Percentiles rank a stretch among this genome's conserved stretches.
Conservation (phyloP, 345 rosid species). For the Lenwebbia sp. region DNA sequence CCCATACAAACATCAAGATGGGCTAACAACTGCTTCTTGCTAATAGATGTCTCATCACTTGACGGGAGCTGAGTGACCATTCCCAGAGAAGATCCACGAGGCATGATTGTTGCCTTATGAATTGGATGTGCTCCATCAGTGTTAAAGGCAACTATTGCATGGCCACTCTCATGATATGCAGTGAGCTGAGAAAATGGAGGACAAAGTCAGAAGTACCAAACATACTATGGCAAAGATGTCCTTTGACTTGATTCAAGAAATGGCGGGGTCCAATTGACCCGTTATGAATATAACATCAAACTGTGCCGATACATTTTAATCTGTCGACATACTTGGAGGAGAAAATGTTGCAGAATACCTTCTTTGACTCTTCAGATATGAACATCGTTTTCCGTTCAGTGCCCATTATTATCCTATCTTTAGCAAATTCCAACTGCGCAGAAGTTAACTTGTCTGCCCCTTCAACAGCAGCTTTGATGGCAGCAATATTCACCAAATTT, state of each 20-base stretch:
- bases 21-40: conserved; percentile 93
- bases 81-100: conserved; percentile 98
- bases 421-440: conserved; percentile 81
- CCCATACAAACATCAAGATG: conserved; percentile 99
- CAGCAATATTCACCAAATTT: conserved; percentile 93
- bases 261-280: background rate
- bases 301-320: background rate
- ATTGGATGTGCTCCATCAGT: conserved; percentile 92
- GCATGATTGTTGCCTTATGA: conserved; percentile 98
- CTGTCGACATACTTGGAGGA: background rate
- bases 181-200: conserved; percentile 49
- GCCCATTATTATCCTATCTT: conserved; percentile 93
- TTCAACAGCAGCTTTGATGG: conserved; percentile 98
- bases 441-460: conserved; percentile 77
- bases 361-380: conserved; percentile 91
- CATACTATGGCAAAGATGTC: background rate
- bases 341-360: conserved; percentile 32
- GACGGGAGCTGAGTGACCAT: conserved; percentile 99
- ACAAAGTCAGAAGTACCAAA: background rate
- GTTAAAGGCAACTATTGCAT: conserved; percentile 89
- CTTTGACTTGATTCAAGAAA: background rate
- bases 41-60: conserved; percentile 84
- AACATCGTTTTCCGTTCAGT: conserved; percentile 97
- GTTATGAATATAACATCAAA: background rate
- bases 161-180: conserved; percentile 98